Percentiles rank a stretch among this genome's conserved stretches.
Conservation (phyloP, 805 yeast genomes). For the Debaryomyces castellii region DNA sequence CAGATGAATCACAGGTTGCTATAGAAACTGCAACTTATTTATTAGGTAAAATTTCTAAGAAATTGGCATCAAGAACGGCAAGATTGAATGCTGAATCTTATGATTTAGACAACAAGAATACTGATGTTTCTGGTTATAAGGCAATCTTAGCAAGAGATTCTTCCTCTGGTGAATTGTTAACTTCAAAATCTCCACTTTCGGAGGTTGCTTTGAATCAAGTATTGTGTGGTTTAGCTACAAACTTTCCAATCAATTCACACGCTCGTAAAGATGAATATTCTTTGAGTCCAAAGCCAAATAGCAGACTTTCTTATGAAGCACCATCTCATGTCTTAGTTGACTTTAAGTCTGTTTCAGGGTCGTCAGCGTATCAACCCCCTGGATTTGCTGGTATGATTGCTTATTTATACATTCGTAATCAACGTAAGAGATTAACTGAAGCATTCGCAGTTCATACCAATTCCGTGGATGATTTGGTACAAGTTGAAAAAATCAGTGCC, state of each 20-base stretch:
- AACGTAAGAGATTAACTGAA: conserved; percentile 67
- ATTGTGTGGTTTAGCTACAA: conserved; percentile 68
- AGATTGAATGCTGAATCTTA: conserved; percentile 38
- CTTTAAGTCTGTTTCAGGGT: conserved; percentile 64
- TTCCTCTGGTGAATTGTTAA: conserved; percentile 54
- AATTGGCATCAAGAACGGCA: conserved; percentile 45
- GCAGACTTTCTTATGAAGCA: conserved; percentile 48
- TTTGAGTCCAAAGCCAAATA: conserved; percentile 46
- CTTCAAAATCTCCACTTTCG: conserved; percentile 47
- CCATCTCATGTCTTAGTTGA: conserved; percentile 74
- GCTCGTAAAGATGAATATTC: conserved; percentile 23
- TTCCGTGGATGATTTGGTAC: conserved; percentile 53
- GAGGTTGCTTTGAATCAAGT: conserved; percentile 65
- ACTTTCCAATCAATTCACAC: conserved; percentile 57
- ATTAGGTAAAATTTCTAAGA: conserved; percentile 60
- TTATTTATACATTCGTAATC: conserved; percentile 66
- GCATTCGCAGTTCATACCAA: conserved; percentile 70
- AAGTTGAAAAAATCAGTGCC: conserved; percentile 68
- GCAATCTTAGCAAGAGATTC: conserved; percentile 66
- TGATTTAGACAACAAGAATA: conserved; percentile 38
- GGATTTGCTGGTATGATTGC: conserved; percentile 74
- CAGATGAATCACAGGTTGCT: conserved; percentile 49
- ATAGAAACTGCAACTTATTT: conserved; percentile 52
- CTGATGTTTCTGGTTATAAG: conserved; percentile 64
- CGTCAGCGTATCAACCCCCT: conserved; percentile 59